These are phyloP conservation scores for Scedosporium aurantiacum DNA, from an alignment of 2,329 filamentous ascomycete genomes.

Conservation along the genomic window DNA sequence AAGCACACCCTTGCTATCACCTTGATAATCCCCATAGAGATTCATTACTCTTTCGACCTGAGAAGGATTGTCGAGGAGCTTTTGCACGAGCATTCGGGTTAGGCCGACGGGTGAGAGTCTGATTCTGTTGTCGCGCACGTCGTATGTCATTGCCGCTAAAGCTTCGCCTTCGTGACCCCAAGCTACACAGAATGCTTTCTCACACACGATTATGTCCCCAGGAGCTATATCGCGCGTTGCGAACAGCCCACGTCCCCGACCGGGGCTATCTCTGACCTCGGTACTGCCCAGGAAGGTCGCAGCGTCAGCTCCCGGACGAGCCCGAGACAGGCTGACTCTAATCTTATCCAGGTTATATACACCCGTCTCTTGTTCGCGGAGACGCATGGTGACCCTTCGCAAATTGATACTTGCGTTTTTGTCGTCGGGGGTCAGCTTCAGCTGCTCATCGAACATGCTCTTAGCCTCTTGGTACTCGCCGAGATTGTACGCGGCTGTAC, in stretches of 20 bases:
- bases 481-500: slow-evolving; percentile 22
- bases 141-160: slow-evolving; percentile 27
- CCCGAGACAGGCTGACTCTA: slow-evolving; percentile 14
- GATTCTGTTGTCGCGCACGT: slow-evolving; percentile 18
- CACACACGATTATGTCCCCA: slow-evolving; percentile 29
- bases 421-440: slow-evolving; percentile 12
- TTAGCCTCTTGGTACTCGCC: slow-evolving; percentile 17
- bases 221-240: slow-evolving; percentile 23
- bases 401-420: slow-evolving; percentile 13
- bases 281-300: slow-evolving; percentile 23
- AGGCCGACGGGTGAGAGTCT: slow-evolving; percentile 20
- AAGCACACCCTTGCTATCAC: slow-evolving; percentile 11
- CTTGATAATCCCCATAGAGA: slow-evolving; percentile 22
- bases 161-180: slow-evolving; percentile 26
- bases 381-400: slow-evolving; percentile 9
- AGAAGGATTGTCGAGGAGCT: slow-evolving; percentile 27
- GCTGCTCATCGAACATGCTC: slow-evolving; percentile 14
- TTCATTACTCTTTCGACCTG: slow-evolving; percentile 20
- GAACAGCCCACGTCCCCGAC: slow-evolving; percentile 30
- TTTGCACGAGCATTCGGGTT: slow-evolving; percentile 23
- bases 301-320: slow-evolving; percentile 11
- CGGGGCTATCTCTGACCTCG: slow-evolving; percentile 17
- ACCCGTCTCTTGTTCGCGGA: slow-evolving; percentile 9
- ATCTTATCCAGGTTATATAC: slow-evolving; percentile 12
- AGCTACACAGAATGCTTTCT: slow-evolving; percentile 27